These are phyloP conservation scores for Pichia nakasei DNA, from an alignment of 805 yeast species.

Conservation along the genomic window DNA sequence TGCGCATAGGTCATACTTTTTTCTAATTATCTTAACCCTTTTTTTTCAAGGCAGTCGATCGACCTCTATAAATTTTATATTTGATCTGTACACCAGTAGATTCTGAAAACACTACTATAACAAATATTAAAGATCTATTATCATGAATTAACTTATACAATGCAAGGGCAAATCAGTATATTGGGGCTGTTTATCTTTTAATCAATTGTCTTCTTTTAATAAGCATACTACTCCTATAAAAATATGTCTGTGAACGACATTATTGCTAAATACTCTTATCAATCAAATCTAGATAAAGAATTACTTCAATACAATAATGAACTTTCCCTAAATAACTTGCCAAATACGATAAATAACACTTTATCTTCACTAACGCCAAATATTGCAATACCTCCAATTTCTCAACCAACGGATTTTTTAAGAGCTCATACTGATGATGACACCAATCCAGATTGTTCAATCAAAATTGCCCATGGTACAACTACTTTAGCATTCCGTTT, in stretches of 20 bases:
- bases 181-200: no score
- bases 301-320: slow-evolving; percentile 13
- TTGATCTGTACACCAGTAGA: background rate
- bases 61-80: background rate
- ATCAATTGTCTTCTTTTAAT: background rate
- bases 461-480: slow-evolving; percentile 98
- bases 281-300: slow-evolving; percentile 19
- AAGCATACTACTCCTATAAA: no score
- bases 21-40: no score
- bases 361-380: slow-evolving; percentile 42
- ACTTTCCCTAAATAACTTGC: slow-evolving; percentile 1
- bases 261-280: slow-evolving; percentile 21
- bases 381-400: slow-evolving; percentile 70
- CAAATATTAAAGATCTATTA: no score
- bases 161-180: background rate
- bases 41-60: background rate
- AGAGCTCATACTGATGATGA: slow-evolving; percentile 98
- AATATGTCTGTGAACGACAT: slow-evolving; percentile 26
- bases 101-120: no score
- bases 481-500: slow-evolving; percentile 95
- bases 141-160: background rate
- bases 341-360: background rate
- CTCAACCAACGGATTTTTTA: slow-evolving; percentile 83
- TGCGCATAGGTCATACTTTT: no score
- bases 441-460: slow-evolving; percentile 83